Evolutionary conservation across 192 early-diverging fungal genomes (phyloP), one percentile per base, ranked within the genome.

Genomic region (Backusella sp.): DNA sequence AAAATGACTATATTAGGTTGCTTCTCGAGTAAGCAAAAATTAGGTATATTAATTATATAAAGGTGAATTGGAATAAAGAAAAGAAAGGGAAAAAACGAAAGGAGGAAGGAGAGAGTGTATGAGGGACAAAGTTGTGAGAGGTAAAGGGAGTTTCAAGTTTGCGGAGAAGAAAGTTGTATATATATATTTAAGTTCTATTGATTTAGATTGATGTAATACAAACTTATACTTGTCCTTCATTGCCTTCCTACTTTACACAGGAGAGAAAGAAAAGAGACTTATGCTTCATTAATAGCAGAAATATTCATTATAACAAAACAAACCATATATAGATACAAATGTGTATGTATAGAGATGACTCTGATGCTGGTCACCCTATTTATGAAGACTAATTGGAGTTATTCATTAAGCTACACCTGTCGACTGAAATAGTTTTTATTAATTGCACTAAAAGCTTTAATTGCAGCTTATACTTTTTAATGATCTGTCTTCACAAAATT

Each of bases 131-230:
- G 53, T 23, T 59, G 53, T 12, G 53, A 26, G 23, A 59, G 21
- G 53, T 19, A 59, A 59, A 59, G 56, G 56, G 56, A 62, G 56
- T 62, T 62, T 62, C 23, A 62, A 62, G 56, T 28, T 62, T 14
- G 56, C 56, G 56, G 56, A 62, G 56, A 28, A 12, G 26, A 62
- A 62, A 62, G 21, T 62, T 62, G 56, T 62, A 62, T 62, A 62
- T 56, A 56, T 62, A 62, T 62, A 62, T 62, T 62, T 62, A 62
- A 62, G 56, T 62, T 62, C 56, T 62, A 62, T 28, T 62, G 56
- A 62, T 62, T 62, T 62, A 62, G 56, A 62, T 62, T 62, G 56
- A 28, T 28, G 56, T 62, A 8, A 28, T 62, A 62, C 56, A 62
- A 62, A 28, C 56, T 62, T 62, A 62, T n/a, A 28, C 56, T 62